Evolutionary conservation across 73 alveolate species (phyloP).

Genomic region (Uronychia binucleata): DNA sequence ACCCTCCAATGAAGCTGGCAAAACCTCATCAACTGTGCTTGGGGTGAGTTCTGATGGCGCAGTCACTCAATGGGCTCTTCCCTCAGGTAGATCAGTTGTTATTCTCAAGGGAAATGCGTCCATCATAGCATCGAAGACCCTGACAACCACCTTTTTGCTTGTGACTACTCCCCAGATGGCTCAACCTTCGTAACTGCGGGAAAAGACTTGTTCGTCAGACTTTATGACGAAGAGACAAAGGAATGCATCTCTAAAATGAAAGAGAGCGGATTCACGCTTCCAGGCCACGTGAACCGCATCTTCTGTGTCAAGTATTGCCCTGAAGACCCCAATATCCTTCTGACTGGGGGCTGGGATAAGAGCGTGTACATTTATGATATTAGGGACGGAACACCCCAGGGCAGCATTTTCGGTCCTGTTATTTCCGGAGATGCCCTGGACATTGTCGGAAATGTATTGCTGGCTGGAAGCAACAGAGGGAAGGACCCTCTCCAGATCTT

Average conservation of each 20-base stretch:
- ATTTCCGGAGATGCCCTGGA: slow-evolving; percentile 87
- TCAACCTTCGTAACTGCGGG: slow-evolving; percentile 14
- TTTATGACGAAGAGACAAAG: slow-evolving; percentile 25
- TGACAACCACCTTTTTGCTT: slow-evolving; percentile 8
- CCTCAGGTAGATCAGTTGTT: neutral
- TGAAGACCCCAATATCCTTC: slow-evolving; percentile 50
- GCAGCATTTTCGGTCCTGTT: slow-evolving; percentile 74
- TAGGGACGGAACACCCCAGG: slow-evolving; percentile 46
- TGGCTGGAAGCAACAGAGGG: slow-evolving; percentile 71
- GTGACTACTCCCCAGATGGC: slow-evolving; percentile 5
- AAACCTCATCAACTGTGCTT: neutral
- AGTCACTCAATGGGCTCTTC: neutral
- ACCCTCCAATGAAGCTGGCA: neutral
- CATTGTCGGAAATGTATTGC: slow-evolving; percentile 28
- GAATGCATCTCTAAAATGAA: neutral
- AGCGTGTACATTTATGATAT: slow-evolving; percentile 73
- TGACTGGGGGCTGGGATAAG: slow-evolving; percentile 91
- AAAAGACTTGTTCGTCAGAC: slow-evolving; percentile 3
- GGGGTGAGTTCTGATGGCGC: neutral
- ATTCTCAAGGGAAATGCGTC: neutral
- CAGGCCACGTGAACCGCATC: slow-evolving; percentile 81
- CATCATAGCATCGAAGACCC: neutral
- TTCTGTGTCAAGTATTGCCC: slow-evolving; percentile 75
- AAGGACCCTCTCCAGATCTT: slow-evolving; percentile 64
- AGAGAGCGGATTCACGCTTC: slow-evolving; percentile 13